Evolutionary conservation across 495 filamentous ascomycete species (phyloP), one percentile per base, ranked within the genome.

Genomic region (Amniculicola lignicola): DNA sequence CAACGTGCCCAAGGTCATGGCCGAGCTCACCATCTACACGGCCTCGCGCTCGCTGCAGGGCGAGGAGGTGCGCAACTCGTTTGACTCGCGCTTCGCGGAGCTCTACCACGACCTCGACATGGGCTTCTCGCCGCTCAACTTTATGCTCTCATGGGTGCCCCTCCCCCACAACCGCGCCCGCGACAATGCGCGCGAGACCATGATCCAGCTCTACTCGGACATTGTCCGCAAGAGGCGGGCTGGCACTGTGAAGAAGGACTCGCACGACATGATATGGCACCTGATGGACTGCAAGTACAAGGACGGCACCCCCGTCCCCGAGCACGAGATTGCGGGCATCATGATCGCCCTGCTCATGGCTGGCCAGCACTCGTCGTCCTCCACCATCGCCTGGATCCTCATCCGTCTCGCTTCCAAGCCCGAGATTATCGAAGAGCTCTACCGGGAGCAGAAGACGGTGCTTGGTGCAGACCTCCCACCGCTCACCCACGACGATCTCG

Each of bases 271-370:
- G 82, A 81, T 84, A 51, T 84, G 82, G 82, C 83, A 84, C 58
- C 69, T 85, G 38, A 85, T 84, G 82, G 73, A 72, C 27, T 82
- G 75, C 68, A 72, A 66, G 14, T 85, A 85, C 69, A 85, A 84
- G 66, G 74, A 83, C 55, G 82, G 82, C 50, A 79, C 69, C 16
- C 75, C 74, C 3, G 64, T 84, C n/a, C 80, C 82, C 0, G 80
- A 85, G 55, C 67, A 75, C 56, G 80, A 85, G 59, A 70, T 84
- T 46, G 82, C 82, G 4, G 79, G 83, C 59, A 84, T 85, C 75
- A 84, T 85, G 82, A 85, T 85, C 52, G 82, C 81, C 12, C 69
- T 84, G 14, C 72, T 85, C 37, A 82, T 84, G 79, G 82, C 82
- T 38, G 82, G 82, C 38, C 82, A 85, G 59, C 82, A 85, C 67